These are phyloP conservation scores for Incumbomyces lentus DNA, from an alignment of 2,329 filamentous ascomycete species.

Conservation along the genomic window DNA sequence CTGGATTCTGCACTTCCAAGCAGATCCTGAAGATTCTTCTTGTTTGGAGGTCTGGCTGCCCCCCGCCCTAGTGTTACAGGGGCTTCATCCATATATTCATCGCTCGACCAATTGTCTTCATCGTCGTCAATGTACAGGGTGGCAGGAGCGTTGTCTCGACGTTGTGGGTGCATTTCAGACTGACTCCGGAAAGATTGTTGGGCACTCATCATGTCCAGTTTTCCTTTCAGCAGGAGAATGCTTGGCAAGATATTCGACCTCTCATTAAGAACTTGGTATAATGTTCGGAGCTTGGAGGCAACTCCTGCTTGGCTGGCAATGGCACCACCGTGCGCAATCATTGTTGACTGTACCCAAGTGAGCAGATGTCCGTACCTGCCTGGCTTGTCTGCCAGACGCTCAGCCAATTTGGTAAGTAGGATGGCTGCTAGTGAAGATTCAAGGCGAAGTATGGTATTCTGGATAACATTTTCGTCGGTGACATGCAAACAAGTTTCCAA, in stretches of 20 bases:
- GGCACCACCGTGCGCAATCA: constrained; percentile 84
- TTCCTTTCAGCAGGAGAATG: constrained; percentile 81
- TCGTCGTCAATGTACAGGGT: constrained; percentile 76
- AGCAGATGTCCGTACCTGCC: constrained; percentile 84
- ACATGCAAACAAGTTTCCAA: constrained; percentile 87
- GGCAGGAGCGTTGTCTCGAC: constrained; percentile 49
- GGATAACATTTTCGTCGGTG: constrained; percentile 64
- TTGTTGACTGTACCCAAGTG: constrained; percentile 91
- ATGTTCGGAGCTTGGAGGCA: constrained; percentile 61
- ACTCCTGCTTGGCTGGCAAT: constrained; percentile 78
- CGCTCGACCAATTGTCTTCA: constrained; percentile 33
- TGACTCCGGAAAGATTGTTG: constrained; percentile 72
- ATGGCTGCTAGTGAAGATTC: constrained; percentile 72
- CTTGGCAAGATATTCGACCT: constrained; percentile 72
- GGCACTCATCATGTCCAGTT: constrained; percentile 84
- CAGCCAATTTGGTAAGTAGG: constrained; percentile 73
- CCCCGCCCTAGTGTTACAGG: constrained; percentile 8
- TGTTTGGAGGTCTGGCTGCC: constrained; percentile 22
- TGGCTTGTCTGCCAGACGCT: constrained; percentile 74
- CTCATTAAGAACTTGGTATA: constrained; percentile 81
- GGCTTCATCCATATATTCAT: constrained; percentile 27
- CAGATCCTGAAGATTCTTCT: constrained; percentile 22
- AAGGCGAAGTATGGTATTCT: constrained; percentile 79
- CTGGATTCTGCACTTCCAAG: constrained; percentile 27
- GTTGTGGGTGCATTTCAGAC: constrained; percentile 45